Base-by-base conservation (phyloP, 495 filamentous ascomycete genomes). In the Aspergillus indologenus region DNA sequence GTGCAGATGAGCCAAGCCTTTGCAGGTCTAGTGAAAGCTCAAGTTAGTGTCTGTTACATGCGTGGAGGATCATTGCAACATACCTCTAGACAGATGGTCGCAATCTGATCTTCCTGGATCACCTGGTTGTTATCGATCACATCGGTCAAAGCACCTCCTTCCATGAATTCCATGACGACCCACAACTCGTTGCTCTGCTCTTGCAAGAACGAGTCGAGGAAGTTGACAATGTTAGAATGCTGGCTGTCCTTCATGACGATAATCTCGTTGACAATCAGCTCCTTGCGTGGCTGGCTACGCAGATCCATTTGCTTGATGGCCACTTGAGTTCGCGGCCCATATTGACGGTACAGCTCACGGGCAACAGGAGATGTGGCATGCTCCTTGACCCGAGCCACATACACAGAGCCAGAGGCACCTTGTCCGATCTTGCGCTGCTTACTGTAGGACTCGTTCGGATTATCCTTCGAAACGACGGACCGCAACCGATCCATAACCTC, bases 101-200 rank as follows among this genome's bases (percentile, higher is more conserved):
- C 91, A 67, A 98, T 98, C 69, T 98, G 94, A 69, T 96, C 89
- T 73, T 98, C 94, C 23, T 87, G 87, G 65, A 98, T 96, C 53
- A 83, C 78, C 12, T 83, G 83, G 72, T 98, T 98, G 73, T 96
- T 96, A 69, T 97, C 95, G 75, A 98, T 98, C 53, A 98, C 92
- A 81, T 98, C 95, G 0, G 95, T 98, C 68, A 98, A 76, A 49
- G 94, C 91, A 71, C 94, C 94, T 60, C 94, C 94, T 72, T 98
- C 94, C 95, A 98, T 98, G 67, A 94, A 98, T 74, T 98, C 94
- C 95, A 98, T 96, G 31, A 98, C 94, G 20, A 98, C 92, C 94
- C 94, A 98, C 24, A 98, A 82, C 70, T 98, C 95, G 59, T 87
- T 84, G 71, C 88, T 91, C 66, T 90, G 90, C 65, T 96, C 94